Evolutionary conservation across 352 stramenopile species (phyloP).

Genomic region (Phytopythium ostracodes): DNA sequence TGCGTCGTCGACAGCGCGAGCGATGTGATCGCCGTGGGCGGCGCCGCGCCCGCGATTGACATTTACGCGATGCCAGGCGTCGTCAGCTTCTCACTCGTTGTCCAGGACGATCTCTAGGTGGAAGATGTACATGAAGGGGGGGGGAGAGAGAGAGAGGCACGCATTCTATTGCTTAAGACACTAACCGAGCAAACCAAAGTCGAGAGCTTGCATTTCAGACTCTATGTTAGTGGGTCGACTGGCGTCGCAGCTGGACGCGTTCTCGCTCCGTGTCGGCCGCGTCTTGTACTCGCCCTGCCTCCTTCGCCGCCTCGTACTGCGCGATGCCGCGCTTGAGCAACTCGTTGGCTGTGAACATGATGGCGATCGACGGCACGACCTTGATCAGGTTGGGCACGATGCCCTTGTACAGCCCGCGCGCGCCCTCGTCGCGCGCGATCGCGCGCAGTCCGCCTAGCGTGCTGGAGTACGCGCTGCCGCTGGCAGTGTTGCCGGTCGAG

Average conservation of each 20-base stretch:
- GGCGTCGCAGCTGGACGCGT: not conserved
- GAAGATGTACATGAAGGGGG: no score
- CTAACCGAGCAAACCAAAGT: no score
- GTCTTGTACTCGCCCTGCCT: not conserved
- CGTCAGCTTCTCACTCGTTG: constrained; percentile 74
- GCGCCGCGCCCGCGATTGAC: constrained; percentile 51
- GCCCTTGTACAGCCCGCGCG: constrained; percentile 64
- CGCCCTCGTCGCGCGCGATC: constrained; percentile 50
- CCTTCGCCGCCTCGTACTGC: constrained; percentile 12
- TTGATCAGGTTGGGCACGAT: constrained; percentile 71
- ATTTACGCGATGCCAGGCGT: constrained; percentile 80
- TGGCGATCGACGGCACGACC: constrained; percentile 73
- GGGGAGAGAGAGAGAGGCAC: no score
- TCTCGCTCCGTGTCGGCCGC: not conserved
- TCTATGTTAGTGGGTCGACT: not conserved
- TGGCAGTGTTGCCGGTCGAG: not conserved
- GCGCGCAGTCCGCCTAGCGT: constrained; percentile 40
- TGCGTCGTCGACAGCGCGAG: constrained; percentile 58
- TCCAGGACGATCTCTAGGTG: constrained; percentile 36
- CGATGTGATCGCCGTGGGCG: constrained; percentile 66
- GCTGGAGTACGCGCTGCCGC: constrained; percentile 34
- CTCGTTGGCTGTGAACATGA: constrained; percentile 83
- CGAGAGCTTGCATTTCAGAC: not conserved
- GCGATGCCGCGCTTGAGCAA: constrained; percentile 47
- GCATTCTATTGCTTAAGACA: no score